Evolutionary conservation across 371 early-diverging fungal species (phyloP), one percentile per base, ranked within the genome.

Genomic region (Catenaria anguillulae): DNA sequence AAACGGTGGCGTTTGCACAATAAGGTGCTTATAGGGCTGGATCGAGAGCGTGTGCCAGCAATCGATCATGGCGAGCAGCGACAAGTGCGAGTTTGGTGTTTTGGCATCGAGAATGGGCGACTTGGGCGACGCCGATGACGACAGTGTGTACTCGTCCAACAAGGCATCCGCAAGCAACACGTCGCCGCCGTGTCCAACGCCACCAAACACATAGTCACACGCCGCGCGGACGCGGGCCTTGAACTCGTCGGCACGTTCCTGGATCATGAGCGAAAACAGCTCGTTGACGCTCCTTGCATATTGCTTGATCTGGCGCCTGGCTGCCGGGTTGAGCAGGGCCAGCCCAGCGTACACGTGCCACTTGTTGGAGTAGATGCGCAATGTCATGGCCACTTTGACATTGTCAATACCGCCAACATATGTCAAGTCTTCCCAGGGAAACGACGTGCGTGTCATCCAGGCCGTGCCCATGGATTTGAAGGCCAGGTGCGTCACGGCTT

Each of bases 311-410:
- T 97, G 97, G 6, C 72, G 70, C 52, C 82, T 78, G 26, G 95
- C 97, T 62, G 79, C 81, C 3, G 93, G 92, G 71, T 96, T 96
- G 77, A 94, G 76, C 8, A 96, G 87, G 4, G 95, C 95, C 31
- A 96, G 77, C 0, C 90, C 92, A 2, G 90, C 90, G 71, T 93
- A 93, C 3, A 93, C 96, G 71, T 97, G 97, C 92, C 93, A 97
- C 69, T 94, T 93, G 75, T 84, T 89, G 63, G 84, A 84, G 62
- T 89, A 92, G 63, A 97, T 95, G 50, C 95, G 82, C 67, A 95
- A 71, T 1, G 92, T 81, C 70, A 92, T 88, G 63, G 86, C 84
- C 37, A 93, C 85, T 66, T 97, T 97, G 67, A 93, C 93, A 68
- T 93, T 93, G 68, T 97, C 95, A 62, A 97, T 89, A 26, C 93